Percentiles rank a stretch among this genome's conserved stretches.
Conservation (phyloP, 2,329 filamentous ascomycete species). For the Graphiopsis chlorocephala region DNA sequence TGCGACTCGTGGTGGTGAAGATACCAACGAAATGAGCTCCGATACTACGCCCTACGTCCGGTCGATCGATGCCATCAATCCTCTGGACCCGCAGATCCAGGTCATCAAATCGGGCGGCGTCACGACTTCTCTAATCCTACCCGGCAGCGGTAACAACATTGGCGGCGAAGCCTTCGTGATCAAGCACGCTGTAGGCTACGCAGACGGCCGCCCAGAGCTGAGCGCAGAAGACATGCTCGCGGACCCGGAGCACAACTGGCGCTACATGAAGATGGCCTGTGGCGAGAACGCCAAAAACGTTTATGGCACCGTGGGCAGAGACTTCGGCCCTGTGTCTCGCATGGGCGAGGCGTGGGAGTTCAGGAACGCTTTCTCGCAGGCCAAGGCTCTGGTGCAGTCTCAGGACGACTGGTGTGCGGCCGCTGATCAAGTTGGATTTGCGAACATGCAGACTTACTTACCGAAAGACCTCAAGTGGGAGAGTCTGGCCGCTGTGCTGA, state of each 20-base stretch:
- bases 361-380: slow-evolving; percentile 65
- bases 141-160: slow-evolving; percentile 68
- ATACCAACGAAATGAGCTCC: slow-evolving; percentile 62
- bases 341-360: slow-evolving; percentile 70
- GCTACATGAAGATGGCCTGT: slow-evolving; percentile 76
- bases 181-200: slow-evolving; percentile 63
- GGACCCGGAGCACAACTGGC: slow-evolving; percentile 62
- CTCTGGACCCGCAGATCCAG: slow-evolving; percentile 62
- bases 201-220: slow-evolving; percentile 60
- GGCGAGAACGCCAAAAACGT: slow-evolving; percentile 51
- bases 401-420: slow-evolving; percentile 68
- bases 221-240: slow-evolving; percentile 64
- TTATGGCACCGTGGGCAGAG: slow-evolving; percentile 55
- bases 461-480: slow-evolving; percentile 64
- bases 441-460: slow-evolving; percentile 56
- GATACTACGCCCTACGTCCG: slow-evolving; percentile 68
- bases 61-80: slow-evolving; percentile 63
- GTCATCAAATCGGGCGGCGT: slow-evolving; percentile 73
- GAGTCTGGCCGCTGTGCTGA: slow-evolving; percentile 58
- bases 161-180: slow-evolving; percentile 68
- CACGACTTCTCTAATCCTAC: slow-evolving; percentile 64
- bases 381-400: slow-evolving; percentile 52
- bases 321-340: slow-evolving; percentile 57
- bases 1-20: slow-evolving; percentile 51
- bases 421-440: slow-evolving; percentile 51